Base-by-base conservation (phyloP, 768 basidiomycete species). In the Mycena maculata region DNA sequence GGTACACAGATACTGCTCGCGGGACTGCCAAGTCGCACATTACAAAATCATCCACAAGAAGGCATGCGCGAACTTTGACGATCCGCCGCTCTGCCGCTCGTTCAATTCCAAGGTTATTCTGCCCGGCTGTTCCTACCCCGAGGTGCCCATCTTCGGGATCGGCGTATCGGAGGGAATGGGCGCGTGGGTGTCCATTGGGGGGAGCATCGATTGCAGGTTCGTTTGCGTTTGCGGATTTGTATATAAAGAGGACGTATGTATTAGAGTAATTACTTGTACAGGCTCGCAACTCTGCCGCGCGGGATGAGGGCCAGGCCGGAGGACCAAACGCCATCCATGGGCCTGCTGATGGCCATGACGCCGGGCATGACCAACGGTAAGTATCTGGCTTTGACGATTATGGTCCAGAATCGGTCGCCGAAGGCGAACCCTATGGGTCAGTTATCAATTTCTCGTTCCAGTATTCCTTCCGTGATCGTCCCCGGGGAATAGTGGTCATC, bases 31-130 rank as follows among this genome's bases (percentile, higher is more conserved):
- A 53, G 36, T 57, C 39, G 63, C 60, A 30, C 63, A 69, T 22
- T 69, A 56, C 59, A 61, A 66, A 33, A 4, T 8, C 8, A 22
- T 45, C 7, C 68, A 69, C 54, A 69, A 69, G 57, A 44, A 48
- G 28, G 64, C 27, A 4, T 69, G 68, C 53, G 60, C 64, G 30
- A 38, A 22, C 31, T 69, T 69, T 28, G 31, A 12, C 27, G 52
- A 50, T 12, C 68, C 68, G 9, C 68, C 68, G 58, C 59, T 66
- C 9, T 69, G 68, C 25, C 68, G 68, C 22, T 64, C 63, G 1
- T 69, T 69, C 63, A 67, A 56, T 25, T 31, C 28, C 41, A 69
- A 25, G 15, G 25, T 66, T 20, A 12, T n/a, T n/a, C 63, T 63
- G 1, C 50, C 68, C 0, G 68, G 68, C 20, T 69, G 58, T 41